A percentile compares a stretch with the other conserved stretches of the same genome.
Evolutionary conservation across 2,329 filamentous ascomycete species (phyloP).

Genomic region (Aspergillus neotritici): DNA sequence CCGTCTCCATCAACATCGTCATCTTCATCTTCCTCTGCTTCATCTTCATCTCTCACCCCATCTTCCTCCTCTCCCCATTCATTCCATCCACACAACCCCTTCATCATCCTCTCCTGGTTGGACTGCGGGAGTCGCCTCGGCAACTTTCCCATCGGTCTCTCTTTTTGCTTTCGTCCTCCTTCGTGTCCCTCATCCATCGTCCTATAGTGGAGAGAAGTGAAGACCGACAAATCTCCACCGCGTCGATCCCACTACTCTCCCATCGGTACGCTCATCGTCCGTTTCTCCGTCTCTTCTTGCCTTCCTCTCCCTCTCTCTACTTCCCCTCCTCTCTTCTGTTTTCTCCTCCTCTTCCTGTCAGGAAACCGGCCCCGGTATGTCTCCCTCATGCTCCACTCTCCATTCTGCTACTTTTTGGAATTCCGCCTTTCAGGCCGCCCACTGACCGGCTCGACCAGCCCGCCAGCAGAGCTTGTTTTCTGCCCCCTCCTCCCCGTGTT

Average conservation of each 20-base stretch:
- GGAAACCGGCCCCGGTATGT: slow-evolving; percentile 7
- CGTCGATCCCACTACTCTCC: slow-evolving; percentile 20
- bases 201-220: too few relatives aligned
- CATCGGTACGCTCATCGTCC: too few relatives aligned
- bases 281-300: slow-evolving; percentile 13
- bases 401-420: not conserved
- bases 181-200: not conserved
- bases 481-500: slow-evolving; percentile 4
- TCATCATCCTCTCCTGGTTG: too few relatives aligned
- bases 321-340: slow-evolving; percentile 13
- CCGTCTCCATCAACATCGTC: too few relatives aligned
- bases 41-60: too few relatives aligned
- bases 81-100: too few relatives aligned
- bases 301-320: slow-evolving; percentile 10
- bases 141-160: not conserved
- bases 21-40: too few relatives aligned
- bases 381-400: slow-evolving; percentile 3
- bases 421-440: slow-evolving; percentile 3
- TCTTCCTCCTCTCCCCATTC: too few relatives aligned
- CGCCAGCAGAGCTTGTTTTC: slow-evolving; percentile 6
- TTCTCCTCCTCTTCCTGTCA: slow-evolving; percentile 8
- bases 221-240: slow-evolving; percentile 21
- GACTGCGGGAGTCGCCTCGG: too few relatives aligned
- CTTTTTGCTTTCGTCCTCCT: not conserved
- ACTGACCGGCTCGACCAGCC: slow-evolving; percentile 4